Evolutionary conservation across 805 yeast species (phyloP).

Genomic region (Kurtzmaniella fragi): DNA sequence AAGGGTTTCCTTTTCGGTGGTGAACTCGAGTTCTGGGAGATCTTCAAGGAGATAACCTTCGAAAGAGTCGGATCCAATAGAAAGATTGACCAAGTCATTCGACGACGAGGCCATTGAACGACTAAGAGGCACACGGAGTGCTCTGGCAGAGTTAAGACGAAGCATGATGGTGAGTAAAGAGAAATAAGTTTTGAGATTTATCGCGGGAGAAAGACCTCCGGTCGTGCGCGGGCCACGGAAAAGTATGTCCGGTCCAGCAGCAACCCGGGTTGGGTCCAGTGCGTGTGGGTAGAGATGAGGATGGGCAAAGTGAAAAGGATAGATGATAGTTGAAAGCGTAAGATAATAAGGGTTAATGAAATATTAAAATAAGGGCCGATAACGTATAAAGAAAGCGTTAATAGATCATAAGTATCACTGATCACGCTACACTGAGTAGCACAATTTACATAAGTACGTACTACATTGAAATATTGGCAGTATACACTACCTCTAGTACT

Average conservation of each 20-base stretch:
- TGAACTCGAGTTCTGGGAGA: constrained; percentile 62
- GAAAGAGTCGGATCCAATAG: constrained; percentile 75
- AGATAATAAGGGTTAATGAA: too few species aligned
- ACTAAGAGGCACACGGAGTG: constrained; percentile 13
- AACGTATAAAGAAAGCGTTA: too few species aligned
- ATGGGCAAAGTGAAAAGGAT: too few species aligned
- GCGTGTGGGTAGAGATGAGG: too few species aligned
- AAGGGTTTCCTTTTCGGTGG: constrained; percentile 74
- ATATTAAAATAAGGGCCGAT: too few species aligned
- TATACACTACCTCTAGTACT: too few species aligned
- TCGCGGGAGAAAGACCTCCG: not conserved
- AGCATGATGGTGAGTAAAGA: not conserved
- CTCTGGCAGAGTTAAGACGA: not conserved
- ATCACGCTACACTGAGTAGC: too few species aligned
- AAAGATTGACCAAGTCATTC: constrained; percentile 42
- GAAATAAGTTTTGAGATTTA: not conserved
- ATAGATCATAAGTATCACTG: too few species aligned
- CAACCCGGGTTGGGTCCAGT: too few species aligned
- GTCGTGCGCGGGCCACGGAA: not conserved
- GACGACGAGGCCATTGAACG: constrained; percentile 33
- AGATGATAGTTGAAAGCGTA: too few species aligned
- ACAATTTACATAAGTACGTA: too few species aligned
- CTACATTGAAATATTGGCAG: too few species aligned
- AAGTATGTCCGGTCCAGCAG: not conserved
- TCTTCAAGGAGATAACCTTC: constrained; percentile 76